These are phyloP conservation scores for Neurospora sp. DNA, from an alignment of 495 filamentous ascomycete species.

Conservation along the genomic window DNA sequence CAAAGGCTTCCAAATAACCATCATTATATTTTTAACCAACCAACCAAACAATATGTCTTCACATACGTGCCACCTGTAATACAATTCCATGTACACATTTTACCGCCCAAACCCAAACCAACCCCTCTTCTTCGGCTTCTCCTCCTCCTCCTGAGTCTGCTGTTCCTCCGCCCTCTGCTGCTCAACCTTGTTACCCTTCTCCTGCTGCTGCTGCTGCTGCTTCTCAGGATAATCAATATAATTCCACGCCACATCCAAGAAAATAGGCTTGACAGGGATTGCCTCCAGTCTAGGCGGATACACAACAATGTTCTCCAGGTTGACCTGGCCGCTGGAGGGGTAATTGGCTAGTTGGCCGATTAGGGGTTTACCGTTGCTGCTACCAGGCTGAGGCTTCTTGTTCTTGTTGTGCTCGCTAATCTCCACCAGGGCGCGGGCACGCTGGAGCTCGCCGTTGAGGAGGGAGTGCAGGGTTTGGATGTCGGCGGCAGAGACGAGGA, in stretches of 20 bases:
- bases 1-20: too few relatives aligned
- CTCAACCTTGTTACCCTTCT: constrained; percentile 10
- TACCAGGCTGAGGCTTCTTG: constrained; percentile 3
- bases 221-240: constrained; percentile 87
- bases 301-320: constrained; percentile 69
- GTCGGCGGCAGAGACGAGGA: constrained; percentile 51
- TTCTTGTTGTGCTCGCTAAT: constrained; percentile 50
- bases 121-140: constrained; percentile 56
- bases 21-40: not conserved
- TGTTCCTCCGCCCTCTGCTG: constrained; percentile 18
- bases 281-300: constrained; percentile 77
- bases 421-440: constrained; percentile 73
- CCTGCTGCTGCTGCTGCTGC: constrained; percentile 10
- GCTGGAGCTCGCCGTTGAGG: constrained; percentile 58
- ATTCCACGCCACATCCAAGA: constrained; percentile 96
- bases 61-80: too few relatives aligned
- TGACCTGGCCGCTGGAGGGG: constrained; percentile 45
- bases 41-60: not conserved
- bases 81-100: too few relatives aligned
- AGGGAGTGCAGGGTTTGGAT: constrained; percentile 45
- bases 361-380: constrained; percentile 32
- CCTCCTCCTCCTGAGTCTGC: constrained; percentile 25
- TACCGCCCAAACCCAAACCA: constrained; percentile 82
- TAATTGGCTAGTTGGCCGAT: constrained; percentile 68
- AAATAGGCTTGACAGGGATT: constrained; percentile 89